Percentiles rank a stretch among this genome's conserved stretches.
Conservation (phyloP, 805 yeast species). For the Sugiyamaella valdiviana region DNA sequence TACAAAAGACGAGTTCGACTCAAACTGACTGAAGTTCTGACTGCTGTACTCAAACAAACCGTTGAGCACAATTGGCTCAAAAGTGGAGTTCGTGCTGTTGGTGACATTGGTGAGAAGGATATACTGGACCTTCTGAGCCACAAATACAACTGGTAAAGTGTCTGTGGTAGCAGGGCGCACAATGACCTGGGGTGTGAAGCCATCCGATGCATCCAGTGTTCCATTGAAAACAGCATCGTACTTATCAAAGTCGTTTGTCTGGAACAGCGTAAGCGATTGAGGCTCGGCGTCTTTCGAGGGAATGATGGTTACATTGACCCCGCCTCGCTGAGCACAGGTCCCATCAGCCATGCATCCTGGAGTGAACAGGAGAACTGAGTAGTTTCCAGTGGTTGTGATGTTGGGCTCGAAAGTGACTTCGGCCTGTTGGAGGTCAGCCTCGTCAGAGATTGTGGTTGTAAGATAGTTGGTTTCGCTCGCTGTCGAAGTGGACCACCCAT, state of each 20-base stretch:
- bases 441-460: conserved; percentile 26
- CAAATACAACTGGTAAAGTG: conserved; percentile 44
- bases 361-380: conserved; percentile 66
- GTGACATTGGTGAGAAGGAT: conserved; percentile 18
- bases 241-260: conserved; percentile 72
- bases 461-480: conserved; percentile 22
- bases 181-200: conserved; percentile 40
- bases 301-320: conserved; percentile 66
- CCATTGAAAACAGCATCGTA: conserved; percentile 77
- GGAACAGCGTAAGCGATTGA: conserved; percentile 52
- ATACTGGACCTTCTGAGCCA: conserved; percentile 62
- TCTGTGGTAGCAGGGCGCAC: conserved; percentile 34
- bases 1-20: conserved; percentile 26
- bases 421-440: conserved; percentile 27
- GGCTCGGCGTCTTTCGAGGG: conserved; percentile 40
- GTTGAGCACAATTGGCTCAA: conserved; percentile 38
- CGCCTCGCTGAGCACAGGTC: conserved; percentile 66
- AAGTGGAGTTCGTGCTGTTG: conserved; percentile 15
- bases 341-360: conserved; percentile 75
- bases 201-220: conserved; percentile 41
- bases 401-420: conserved; percentile 59
- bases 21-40: conserved; percentile 49
- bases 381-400: conserved; percentile 66
- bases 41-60: conserved; percentile 81
- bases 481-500: conserved; percentile 24